These are phyloP conservation scores for Scheffersomyces lignicola DNA, from an alignment of 1,139 yeast species.

Conservation along the genomic window DNA sequence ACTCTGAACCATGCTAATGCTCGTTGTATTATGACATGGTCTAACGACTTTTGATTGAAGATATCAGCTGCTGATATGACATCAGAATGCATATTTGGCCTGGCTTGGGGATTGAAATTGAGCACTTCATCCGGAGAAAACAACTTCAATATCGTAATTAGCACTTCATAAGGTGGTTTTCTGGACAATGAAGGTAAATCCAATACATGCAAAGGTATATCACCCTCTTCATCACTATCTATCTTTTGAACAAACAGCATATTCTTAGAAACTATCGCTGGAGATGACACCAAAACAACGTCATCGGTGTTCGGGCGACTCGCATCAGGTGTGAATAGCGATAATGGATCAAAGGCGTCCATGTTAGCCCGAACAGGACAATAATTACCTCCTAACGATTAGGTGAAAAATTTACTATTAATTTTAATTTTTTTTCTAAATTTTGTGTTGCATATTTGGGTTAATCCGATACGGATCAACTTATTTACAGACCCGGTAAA, in stretches of 20 bases:
- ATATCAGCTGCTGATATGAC: constrained; percentile 11
- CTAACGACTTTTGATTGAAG: constrained; percentile 13
- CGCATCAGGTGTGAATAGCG: constrained; percentile 35
- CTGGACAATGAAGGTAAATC: constrained; percentile 61
- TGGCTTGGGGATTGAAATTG: constrained; percentile 49
- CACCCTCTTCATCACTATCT: constrained; percentile 18
- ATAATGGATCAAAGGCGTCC: constrained; percentile 49
- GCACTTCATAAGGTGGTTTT: constrained; percentile 50
- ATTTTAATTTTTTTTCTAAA: too few species aligned
- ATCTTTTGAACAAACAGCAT: neutral
- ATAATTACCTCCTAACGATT: too few species aligned
- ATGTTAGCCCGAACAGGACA: too few species aligned
- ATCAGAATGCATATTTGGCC: constrained; percentile 4
- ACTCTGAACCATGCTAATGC: constrained; percentile 43
- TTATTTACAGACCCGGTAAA: too few species aligned
- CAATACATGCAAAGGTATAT: constrained; percentile 51
- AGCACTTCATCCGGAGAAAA: constrained; percentile 52
- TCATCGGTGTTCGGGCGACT: constrained; percentile 3
- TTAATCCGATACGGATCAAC: too few species aligned
- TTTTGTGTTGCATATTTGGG: too few species aligned
- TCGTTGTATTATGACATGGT: constrained; percentile 19
- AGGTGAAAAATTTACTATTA: too few species aligned
- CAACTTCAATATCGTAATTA: constrained; percentile 47
- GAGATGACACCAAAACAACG: neutral
- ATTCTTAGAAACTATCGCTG: too few species aligned